Percentiles rank a stretch among this genome's conserved stretches.
phyloP scores from a whole-genome alignment of 495 filamentous ascomycete species.

The Aspergillus diversus region DNA sequence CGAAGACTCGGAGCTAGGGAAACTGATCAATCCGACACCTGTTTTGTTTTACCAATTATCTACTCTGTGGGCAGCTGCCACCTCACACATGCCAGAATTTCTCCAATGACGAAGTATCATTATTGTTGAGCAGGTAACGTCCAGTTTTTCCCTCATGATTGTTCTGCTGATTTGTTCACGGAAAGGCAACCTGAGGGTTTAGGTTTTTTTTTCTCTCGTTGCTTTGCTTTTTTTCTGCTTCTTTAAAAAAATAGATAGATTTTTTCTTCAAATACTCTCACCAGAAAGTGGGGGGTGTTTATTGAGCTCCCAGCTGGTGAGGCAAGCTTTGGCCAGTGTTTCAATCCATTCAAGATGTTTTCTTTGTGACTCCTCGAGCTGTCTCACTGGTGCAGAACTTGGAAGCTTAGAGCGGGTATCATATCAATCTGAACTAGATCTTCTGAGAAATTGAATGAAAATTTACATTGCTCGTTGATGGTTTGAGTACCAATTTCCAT shows the following conservation, averaged over 20 bases:
- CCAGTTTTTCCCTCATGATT: too few species aligned
- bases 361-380: neutral
- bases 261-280: slow-evolving; percentile 2
- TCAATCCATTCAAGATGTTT: slow-evolving; percentile 13
- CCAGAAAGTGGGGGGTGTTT: neutral
- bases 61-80: too few species aligned
- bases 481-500: neutral
- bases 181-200: neutral
- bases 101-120: too few species aligned
- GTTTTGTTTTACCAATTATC: too few species aligned
- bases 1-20: too few species aligned
- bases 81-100: too few species aligned
- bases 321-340: slow-evolving; percentile 13
- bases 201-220: neutral
- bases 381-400: neutral
- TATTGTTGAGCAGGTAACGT: too few species aligned
- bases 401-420: neutral
- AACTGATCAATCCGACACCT: too few species aligned
- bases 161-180: neutral
- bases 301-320: neutral
- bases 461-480: neutral
- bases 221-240: neutral
- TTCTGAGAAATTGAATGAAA: neutral
- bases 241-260: neutral
- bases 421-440: neutral